Conservation (phyloP, 2,329 filamentous ascomycete genomes). For the Talaromyces amestolkiae region DNA sequence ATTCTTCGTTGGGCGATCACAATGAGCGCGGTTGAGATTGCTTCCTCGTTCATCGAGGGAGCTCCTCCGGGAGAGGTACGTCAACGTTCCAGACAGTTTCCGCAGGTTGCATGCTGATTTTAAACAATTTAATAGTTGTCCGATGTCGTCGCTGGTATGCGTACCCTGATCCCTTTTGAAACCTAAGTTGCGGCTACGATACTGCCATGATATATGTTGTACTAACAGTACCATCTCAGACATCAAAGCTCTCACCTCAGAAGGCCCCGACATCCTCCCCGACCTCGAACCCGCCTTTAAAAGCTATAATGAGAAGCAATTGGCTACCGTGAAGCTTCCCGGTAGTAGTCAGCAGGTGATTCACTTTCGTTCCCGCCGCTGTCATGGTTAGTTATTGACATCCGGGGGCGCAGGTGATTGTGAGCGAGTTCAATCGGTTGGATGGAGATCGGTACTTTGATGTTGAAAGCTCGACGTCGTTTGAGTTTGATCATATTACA, state of each 20-base stretch:
- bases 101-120: background rate
- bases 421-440: slow-evolving; percentile 82
- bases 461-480: slow-evolving; percentile 81
- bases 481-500: slow-evolving; percentile 79
- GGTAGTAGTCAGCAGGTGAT: slow-evolving; percentile 74
- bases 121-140: slow-evolving; percentile 59
- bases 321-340: slow-evolving; percentile 83
- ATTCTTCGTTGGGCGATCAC: background rate
- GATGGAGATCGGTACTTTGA: slow-evolving; percentile 86
- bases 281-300: slow-evolving; percentile 80
- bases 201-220: too few species aligned
- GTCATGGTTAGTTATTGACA: background rate
- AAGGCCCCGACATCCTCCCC: slow-evolving; percentile 64
- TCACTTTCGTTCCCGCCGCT: background rate
- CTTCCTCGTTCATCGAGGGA: slow-evolving; percentile 86
- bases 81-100: background rate
- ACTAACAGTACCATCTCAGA: slow-evolving; percentile 52
- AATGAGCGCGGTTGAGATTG: slow-evolving; percentile 55
- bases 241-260: slow-evolving; percentile 79
- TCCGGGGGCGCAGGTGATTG: slow-evolving; percentile 56
- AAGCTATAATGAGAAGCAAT: slow-evolving; percentile 95
- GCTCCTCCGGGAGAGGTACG: slow-evolving; percentile 92
- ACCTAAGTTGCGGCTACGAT: too few species aligned
- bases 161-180: background rate
- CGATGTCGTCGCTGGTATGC: slow-evolving; percentile 79